These are phyloP conservation scores for Capsaspora owczarzaki DNA, from an alignment of 78 protist species.

Conservation along the genomic window DNA sequence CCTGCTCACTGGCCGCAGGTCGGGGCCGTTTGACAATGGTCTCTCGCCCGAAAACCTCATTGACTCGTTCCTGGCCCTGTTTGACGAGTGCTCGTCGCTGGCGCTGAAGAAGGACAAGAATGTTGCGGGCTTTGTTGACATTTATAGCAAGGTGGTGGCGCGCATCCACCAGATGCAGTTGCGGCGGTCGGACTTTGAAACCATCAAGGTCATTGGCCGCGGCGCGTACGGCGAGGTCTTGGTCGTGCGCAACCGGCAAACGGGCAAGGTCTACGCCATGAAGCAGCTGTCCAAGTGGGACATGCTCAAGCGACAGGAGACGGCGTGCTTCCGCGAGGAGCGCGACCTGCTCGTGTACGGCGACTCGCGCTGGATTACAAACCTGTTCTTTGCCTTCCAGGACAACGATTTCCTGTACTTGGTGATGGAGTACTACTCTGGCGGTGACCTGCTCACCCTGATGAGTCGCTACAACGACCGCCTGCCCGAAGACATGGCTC, in stretches of 20 bases:
- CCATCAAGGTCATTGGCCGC: constrained; percentile 7
- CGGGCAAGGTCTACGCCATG: constrained; percentile 38
- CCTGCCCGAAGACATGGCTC: constrained; percentile 49
- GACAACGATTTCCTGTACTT: constrained; percentile 17
- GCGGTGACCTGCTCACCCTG: constrained; percentile 35
- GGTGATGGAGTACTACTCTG: constrained; percentile 36
- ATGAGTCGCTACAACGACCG: not conserved
- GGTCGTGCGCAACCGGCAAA: constrained; percentile 12
- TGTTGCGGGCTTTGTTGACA: not conserved
- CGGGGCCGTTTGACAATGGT: not conserved
- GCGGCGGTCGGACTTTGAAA: constrained; percentile 13
- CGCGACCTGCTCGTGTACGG: constrained; percentile 60
- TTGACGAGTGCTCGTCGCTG: not conserved
- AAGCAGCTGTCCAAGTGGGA: constrained; percentile 40
- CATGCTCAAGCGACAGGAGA: constrained; percentile 18
- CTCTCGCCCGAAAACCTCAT: not conserved
- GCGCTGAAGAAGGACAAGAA: not conserved
- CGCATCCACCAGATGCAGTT: not conserved
- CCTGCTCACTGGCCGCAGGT: not conserved
- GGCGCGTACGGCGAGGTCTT: constrained; percentile 57
- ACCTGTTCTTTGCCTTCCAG: constrained; percentile 75
- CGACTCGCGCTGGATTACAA: constrained; percentile 49
- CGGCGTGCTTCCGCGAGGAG: constrained; percentile 59
- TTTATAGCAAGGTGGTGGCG: not conserved
- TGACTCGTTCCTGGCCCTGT: not conserved